Base-by-base conservation (phyloP, 148 eudicot species). In the Beta vulgaris region DNA sequence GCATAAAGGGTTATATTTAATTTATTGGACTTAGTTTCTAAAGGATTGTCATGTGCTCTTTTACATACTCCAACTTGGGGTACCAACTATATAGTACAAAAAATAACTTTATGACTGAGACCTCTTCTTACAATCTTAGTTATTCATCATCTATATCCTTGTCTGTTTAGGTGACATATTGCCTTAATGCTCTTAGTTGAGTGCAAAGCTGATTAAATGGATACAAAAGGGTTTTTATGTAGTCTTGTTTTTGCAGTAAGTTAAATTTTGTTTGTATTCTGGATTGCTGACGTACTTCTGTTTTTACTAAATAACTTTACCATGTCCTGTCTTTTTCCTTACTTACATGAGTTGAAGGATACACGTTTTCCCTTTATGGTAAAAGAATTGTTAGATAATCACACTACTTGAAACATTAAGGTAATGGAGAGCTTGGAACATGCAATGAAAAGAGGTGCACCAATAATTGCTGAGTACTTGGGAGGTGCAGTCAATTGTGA, bases 381-480 rank as follows among this genome's bases (percentile, higher is more conserved):
- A 18, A 63, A 39, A 39, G n/a, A 31, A 4, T 28, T 76, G 59
- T 19, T 54, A 16, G 25, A 15, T 35, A 26, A 29, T 66, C 39
- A 26, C 23, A 42, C 23, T 36, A 42, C 23, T 42, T 43, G 31
- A 28, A 40, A 39, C 73, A 63, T 79, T 69, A 40, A 91, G 98
- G 90, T 93, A 42, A 86, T 93, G 98, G 98, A 93, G 86, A 93
- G 98, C 77, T 86, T 93, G 85, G 98, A 93, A 72, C 97, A 93
- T 84, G 98, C 98, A 64, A 87, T 88, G 97, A 91, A 91, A 82
- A 84, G 98, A 79, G 93, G 78, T 80, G 98, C 98, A 43, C 95
- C 93, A 40, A 93, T 93, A 58, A 84, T 91, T 71, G 98, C 98
- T 4, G 98, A 93, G 70, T 93, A 93, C 68, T 76, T 93, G 84